Conservation (phyloP, 208 protist species). For the Trypanosoma melophagium region DNA sequence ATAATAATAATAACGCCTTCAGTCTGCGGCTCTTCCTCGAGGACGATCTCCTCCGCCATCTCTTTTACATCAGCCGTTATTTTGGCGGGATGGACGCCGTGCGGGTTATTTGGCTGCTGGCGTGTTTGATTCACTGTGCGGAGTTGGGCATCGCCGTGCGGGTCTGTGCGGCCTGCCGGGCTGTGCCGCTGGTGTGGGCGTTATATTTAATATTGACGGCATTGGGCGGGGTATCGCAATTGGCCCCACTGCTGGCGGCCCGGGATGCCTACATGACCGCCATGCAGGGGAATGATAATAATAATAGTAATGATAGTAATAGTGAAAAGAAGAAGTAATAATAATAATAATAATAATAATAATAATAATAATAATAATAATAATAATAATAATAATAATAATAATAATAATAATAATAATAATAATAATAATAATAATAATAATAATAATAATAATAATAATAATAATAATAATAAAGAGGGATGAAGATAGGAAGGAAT, state of each 20-base stretch:
- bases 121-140: slow-evolving; percentile 54
- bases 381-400: slow-evolving; percentile 1
- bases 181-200: slow-evolving; percentile 19
- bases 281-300: not conserved
- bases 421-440: not conserved
- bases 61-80: slow-evolving; percentile 33
- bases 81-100: slow-evolving; percentile 44
- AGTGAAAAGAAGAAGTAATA: not conserved
- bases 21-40: slow-evolving; percentile 39
- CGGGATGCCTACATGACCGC: slow-evolving; percentile 30
- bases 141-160: slow-evolving; percentile 53
- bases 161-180: slow-evolving; percentile 48
- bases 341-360: not conserved
- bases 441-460: slow-evolving; percentile 3
- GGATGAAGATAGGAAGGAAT: not conserved
- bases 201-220: slow-evolving; percentile 46
- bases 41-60: slow-evolving; percentile 35
- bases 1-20: not conserved
- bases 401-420: not conserved
- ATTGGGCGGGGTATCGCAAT: slow-evolving; percentile 51
- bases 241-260: slow-evolving; percentile 39
- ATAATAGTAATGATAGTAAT: not conserved
- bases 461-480: not conserved
- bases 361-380: not conserved
- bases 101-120: slow-evolving; percentile 32